A percentile compares a stretch with the other conserved stretches of the same genome.
Evolutionary conservation across 805 yeast genomes (phyloP).

Genomic region (Zygoascus bituminiphila): DNA sequence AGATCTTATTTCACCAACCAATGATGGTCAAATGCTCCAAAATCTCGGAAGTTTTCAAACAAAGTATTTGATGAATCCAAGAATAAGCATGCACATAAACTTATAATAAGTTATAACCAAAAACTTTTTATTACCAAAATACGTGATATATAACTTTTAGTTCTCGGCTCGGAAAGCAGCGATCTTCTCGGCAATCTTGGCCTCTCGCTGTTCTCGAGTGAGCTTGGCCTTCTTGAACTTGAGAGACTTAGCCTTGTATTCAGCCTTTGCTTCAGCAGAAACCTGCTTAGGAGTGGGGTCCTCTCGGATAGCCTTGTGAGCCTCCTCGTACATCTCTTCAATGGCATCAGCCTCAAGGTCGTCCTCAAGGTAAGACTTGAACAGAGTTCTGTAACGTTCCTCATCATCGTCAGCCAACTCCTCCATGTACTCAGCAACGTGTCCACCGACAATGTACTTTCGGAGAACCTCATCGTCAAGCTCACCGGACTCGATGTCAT

Average conservation of each 20-base stretch:
- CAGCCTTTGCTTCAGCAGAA: conserved; percentile 91
- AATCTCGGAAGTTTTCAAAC: too few relatives aligned
- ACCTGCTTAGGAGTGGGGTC: conserved; percentile 89
- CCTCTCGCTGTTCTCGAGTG: conserved; percentile 86
- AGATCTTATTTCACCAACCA: too few relatives aligned
- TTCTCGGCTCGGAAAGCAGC: conserved; percentile 47
- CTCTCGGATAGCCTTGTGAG: conserved; percentile 93
- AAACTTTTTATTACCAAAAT: neutral
- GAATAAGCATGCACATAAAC: too few relatives aligned
- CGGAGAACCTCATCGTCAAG: conserved; percentile 94
- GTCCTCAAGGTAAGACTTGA: conserved; percentile 93
- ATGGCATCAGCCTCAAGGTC: conserved; percentile 94
- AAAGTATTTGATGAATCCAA: too few relatives aligned
- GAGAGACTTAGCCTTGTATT: conserved; percentile 94
- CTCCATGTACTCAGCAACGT: conserved; percentile 99
- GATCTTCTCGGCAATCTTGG: conserved; percentile 85
- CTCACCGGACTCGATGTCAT: conserved; percentile 98
- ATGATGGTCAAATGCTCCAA: too few relatives aligned
- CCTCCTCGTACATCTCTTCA: conserved; percentile 91
- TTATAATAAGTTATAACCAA: too few relatives aligned
- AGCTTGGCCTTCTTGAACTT: conserved; percentile 84
- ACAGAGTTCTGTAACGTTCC: conserved; percentile 94
- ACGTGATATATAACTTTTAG: neutral
- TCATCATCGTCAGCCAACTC: conserved; percentile 99
- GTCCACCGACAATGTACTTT: conserved; percentile 99